Evolutionary conservation across 352 stramenopile species (phyloP), one percentile per base, ranked within the genome.

Genomic region (Globisporangium abappressorium): DNA sequence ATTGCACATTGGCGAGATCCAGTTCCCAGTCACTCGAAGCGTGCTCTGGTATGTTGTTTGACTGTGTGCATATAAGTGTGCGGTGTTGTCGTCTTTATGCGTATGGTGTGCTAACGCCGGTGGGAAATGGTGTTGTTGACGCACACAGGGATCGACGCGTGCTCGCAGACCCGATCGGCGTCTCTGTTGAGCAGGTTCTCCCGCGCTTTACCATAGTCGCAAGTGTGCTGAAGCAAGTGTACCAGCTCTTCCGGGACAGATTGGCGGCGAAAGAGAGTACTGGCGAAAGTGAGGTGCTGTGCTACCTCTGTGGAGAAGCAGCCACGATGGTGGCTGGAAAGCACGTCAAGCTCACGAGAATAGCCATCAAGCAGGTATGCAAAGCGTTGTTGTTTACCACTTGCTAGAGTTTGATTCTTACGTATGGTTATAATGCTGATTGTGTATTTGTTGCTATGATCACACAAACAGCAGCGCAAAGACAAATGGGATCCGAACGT

Each of bases 1-100:
- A 36, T 60, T 89, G n/a, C 72, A 82, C 70, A 76, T 92, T 36
- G 79, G 79, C 28, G 66, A 82, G 34, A 78, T 94, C 41, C 74
- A 91, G 65, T 94, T 94, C 63, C 85, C 85, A 38, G 64, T 68
- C 4, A 94, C 85, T 1, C 78, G 84, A 4, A 81, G 76, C 2
- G 82, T 94, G 33, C 66, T 93, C 3, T 93, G 85, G 84, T 90
- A 59, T 41, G 54, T 43, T 43, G 14, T 5, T 18, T 41, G 12
- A 55, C 5, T 46, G 12, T 57, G 41, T 33, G 46, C 51, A 47
- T 64, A 56, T 30, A 59, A 8, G 49, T 64, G 57, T 12, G 15
- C 12, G 22, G 2, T 22, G 3, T 36, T 26, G 22, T 28, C 5
- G 1, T 59, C 6, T 33, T 26, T 59, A 41, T 18, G 54, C 6